Evolutionary conservation across 2,329 filamentous ascomycete species (phyloP), one percentile per base, ranked within the genome.

Genomic region (Fusarium xyrophilum): DNA sequence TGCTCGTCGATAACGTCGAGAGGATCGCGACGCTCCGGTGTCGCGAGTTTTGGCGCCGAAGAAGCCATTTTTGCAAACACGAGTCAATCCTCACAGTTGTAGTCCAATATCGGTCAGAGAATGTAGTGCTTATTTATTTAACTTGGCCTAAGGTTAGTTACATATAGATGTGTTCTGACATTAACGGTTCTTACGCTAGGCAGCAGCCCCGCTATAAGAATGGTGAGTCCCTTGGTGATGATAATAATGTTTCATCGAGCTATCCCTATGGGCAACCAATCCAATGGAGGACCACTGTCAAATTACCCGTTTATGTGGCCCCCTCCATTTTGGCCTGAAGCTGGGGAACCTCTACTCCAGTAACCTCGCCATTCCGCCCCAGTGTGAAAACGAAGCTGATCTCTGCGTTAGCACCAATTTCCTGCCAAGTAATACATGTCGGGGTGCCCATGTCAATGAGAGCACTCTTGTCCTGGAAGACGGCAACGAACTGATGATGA

Each of bases 361-460:
- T 4, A 0, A 42, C 36, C 2, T 54, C 62, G 1, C 70, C 59
- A 12, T 50, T 15, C 15, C 28, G 32, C 3, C 51, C 43, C 2
- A 60, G 6, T 0, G 5, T 36, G 25, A 73, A 72, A 5, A 62
- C 25, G 4, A 73, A 5, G 15, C 21, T 60, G 1, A 60, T 27
- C 17, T 73, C 67, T 5, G 42, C 23, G 0, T 47, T 62, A 19
- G 54, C 64, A n/a, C 65, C 70, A 17, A 70, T 44, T 30, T 70
- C 68, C 23, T 73, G 72, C 71, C 76, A 79, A 1, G 74, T 78
- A 25, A 77, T 75, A 27, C 77, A 79, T 3, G 77, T 78, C 3
- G 77, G 77, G 5, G 77, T 79, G 1, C 74, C 76, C 65, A 59
- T 67, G 6, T 79, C 77, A 10, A 73, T 68, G 0, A 68, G 71